These are phyloP conservation scores for Lodderomyces pseudojiufengensis DNA, from an alignment of 1,139 yeast species.

Conservation along the genomic window DNA sequence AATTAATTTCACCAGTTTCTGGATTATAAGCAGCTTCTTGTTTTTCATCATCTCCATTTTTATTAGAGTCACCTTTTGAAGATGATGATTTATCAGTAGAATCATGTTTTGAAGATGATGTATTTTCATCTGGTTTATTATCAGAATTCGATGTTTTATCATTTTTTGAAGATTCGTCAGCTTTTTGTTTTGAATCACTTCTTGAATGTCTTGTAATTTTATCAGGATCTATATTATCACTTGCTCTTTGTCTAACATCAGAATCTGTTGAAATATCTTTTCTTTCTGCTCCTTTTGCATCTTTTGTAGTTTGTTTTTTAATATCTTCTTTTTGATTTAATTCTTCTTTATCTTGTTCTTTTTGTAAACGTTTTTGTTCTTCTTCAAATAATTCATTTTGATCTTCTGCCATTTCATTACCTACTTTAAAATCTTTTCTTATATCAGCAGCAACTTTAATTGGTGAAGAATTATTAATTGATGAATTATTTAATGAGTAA, in stretches of 20 bases:
- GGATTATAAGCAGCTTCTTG: constrained; percentile 82
- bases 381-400: constrained; percentile 11
- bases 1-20: constrained; percentile 97
- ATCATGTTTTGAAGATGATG: constrained; percentile 1
- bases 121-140: constrained; percentile 2
- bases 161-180: background rate
- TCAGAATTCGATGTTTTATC: background rate
- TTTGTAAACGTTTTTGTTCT: constrained; percentile 11
- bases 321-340: constrained; percentile 4
- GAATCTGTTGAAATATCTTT: constrained; percentile 6
- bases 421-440: constrained; percentile 8
- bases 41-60: constrained; percentile 20
- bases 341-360: constrained; percentile 9
- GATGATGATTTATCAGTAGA: constrained; percentile 18
- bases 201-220: constrained; percentile 7
- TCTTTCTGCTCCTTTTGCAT: constrained; percentile 7
- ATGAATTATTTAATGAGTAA: constrained; percentile 1
- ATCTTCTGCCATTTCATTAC: constrained; percentile 7
- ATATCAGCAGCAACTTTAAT: constrained; percentile 8
- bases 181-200: constrained; percentile 4
- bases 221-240: constrained; percentile 5
- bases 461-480: background rate
- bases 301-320: constrained; percentile 1
- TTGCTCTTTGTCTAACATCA: constrained; percentile 2
- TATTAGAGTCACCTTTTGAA: constrained; percentile 13